Conservation (phyloP, 495 filamentous ascomycete genomes). For the Penicillium pancosmium region DNA sequence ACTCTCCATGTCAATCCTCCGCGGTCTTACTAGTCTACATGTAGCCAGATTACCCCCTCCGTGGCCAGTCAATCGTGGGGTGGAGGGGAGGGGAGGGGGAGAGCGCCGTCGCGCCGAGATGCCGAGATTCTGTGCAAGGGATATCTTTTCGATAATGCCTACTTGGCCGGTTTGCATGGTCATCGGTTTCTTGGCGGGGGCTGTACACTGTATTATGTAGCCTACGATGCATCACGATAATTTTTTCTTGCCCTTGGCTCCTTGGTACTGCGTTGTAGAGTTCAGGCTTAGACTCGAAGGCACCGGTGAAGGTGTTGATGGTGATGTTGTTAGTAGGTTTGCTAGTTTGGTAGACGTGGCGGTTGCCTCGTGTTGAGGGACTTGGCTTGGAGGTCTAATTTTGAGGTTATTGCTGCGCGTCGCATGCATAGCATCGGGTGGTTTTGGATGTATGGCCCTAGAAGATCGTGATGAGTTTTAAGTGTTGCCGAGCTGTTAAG, state of each 20-base stretch:
- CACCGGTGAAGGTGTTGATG: too few species aligned
- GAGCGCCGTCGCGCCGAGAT: background rate
- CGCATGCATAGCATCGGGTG: too few species aligned
- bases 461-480: too few species aligned
- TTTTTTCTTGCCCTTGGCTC: background rate
- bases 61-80: slow-evolving; percentile 7
- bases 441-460: too few species aligned
- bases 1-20: too few species aligned
- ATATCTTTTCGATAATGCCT: slow-evolving; percentile 8
- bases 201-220: slow-evolving; percentile 18
- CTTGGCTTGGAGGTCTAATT: too few species aligned
- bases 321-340: too few species aligned
- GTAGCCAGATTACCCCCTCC: background rate
- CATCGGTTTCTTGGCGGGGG: slow-evolving; percentile 23
- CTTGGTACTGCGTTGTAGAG: background rate
- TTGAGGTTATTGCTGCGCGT: too few species aligned
- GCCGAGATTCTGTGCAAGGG: slow-evolving; percentile 17
- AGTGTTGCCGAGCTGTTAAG: too few species aligned
- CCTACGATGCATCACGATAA: background rate
- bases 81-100: slow-evolving; percentile 13
- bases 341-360: too few species aligned
- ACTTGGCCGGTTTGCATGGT: slow-evolving; percentile 5
- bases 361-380: too few species aligned
- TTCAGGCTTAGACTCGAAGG: background rate
- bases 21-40: too few species aligned